A percentile compares a stretch with the other conserved stretches of the same genome.
These are phyloP conservation scores for Geosmithia morbida DNA, from an alignment of 2,329 filamentous ascomycete genomes.

Conservation along the genomic window DNA sequence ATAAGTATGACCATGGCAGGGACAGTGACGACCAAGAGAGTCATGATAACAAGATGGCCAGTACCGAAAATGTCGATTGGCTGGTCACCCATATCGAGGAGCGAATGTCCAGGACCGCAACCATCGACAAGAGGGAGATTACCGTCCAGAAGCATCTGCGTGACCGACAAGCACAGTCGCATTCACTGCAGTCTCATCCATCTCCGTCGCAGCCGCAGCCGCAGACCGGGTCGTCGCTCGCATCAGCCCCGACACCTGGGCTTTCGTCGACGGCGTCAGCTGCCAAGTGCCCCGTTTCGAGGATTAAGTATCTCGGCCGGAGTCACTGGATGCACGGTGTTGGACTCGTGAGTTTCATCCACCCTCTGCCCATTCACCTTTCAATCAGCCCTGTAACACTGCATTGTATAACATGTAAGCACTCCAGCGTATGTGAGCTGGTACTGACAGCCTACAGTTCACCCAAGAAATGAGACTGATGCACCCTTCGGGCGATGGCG, in stretches of 20 bases:
- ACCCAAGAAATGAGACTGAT: constrained; percentile 13
- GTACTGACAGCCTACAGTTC: constrained; percentile 9
- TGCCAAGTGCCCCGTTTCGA: constrained; percentile 21
- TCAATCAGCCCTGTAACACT: too few relatives aligned
- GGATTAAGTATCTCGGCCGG: constrained; percentile 29
- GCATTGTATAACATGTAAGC: background rate
- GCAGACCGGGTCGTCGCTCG: background rate
- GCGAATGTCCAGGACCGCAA: background rate
- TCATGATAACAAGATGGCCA: background rate
- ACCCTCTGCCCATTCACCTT: background rate
- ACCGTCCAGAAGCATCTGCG: background rate
- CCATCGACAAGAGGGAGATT: background rate
- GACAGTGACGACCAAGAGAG: background rate
- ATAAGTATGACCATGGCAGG: background rate
- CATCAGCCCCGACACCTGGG: background rate
- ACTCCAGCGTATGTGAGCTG: too few relatives aligned
- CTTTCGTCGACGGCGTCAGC: constrained; percentile 3
- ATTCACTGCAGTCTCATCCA: background rate
- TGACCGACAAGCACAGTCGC: background rate
- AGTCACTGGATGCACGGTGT: constrained; percentile 35
- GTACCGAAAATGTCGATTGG: background rate
- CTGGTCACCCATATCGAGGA: constrained; percentile 4
- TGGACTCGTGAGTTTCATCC: constrained; percentile 19
- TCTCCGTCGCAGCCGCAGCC: background rate
- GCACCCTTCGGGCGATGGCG: background rate